These are phyloP conservation scores for Harringtonia lauricola DNA, from an alignment of 2,329 filamentous ascomycete species.

Conservation along the genomic window DNA sequence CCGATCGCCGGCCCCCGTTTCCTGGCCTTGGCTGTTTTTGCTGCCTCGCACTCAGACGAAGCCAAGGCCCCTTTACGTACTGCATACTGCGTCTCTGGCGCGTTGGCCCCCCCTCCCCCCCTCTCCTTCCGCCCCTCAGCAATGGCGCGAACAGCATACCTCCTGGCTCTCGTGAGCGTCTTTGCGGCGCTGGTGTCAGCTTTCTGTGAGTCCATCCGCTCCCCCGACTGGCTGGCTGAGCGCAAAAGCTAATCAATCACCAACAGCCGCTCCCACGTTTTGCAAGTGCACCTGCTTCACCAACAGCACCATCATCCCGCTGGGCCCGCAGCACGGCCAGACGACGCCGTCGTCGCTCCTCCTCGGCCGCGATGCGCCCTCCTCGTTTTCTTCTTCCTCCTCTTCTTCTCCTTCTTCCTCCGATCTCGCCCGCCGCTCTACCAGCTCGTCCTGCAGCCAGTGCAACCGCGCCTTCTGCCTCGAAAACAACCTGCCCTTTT, in stretches of 20 bases:
- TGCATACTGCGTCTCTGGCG: too few species aligned
- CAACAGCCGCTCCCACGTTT: constrained; percentile 47
- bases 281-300: constrained; percentile 63
- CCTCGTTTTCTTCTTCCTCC: too few species aligned
- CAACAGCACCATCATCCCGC: constrained; percentile 56
- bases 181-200: constrained; percentile 24
- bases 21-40: too few species aligned
- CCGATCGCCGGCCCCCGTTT: too few species aligned
- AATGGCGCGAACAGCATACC: constrained; percentile 27
- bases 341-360: too few species aligned
- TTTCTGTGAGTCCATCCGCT: constrained; percentile 24
- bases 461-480: constrained; percentile 58
- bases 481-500: constrained; percentile 48
- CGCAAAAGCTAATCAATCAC: neutral
- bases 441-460: constrained; percentile 41
- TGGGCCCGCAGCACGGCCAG: constrained; percentile 33
- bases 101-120: too few species aligned
- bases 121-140: too few species aligned
- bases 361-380: neutral
- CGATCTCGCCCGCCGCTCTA: constrained; percentile 17
- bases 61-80: too few species aligned
- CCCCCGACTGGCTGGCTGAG: neutral
- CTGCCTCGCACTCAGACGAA: too few species aligned
- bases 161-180: constrained; percentile 24
- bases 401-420: too few species aligned